Base-by-base conservation (phyloP, 2,329 filamentous ascomycete species). In the Davidsoniella eucalypti region DNA sequence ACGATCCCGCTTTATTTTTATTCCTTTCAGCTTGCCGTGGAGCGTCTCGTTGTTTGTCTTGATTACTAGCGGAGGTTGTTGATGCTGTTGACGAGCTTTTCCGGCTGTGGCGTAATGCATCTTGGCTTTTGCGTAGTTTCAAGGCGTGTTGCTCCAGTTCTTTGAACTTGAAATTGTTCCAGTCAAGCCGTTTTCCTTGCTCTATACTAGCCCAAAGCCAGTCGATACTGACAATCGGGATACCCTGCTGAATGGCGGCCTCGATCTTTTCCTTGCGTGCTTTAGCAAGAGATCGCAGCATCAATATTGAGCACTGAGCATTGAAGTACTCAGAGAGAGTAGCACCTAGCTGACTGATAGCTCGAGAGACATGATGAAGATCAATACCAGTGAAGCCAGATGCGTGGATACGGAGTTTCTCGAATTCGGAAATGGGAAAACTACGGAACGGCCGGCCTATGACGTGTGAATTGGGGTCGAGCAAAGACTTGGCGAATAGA, bases 181-280 rank as follows among this genome's bases (percentile, higher is more conserved):
- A 26, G 12, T 33, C 29, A 33, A 33, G 29, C 12, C 2, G 29
- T 33, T 75, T 58, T 71, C 69, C 47, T 10, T 33, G 16, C 25
- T 45, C 18, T 14, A 95, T 78, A 56, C 84, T 92, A 47, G 81
- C 74, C 80, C 84, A 92, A 2, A 98, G 69, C 92, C 92, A 98
- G 18, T 82, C 76, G 16, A 78, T 76, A 6, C 75, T 75, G 9
- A 96, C 84, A n/a, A 90, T 78, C 2, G 87, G 85, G 9, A 96
- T 82, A 4, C 73, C 73, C 71, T 84, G 85, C 57, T 80, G 73
- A 7, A 78, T 62, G 0, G 87, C 87, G 59, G 86, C 80, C 42
- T 82, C 77, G 16, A 92, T 68, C 64, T 98, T 98, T 56, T 92
- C 82, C 52, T 69, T 73, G 61, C 75, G 67, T 65, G 87, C 70